Evolutionary conservation across 176 grass and related monocot species (phyloP).

Genomic region (Guadua angustifolia): DNA sequence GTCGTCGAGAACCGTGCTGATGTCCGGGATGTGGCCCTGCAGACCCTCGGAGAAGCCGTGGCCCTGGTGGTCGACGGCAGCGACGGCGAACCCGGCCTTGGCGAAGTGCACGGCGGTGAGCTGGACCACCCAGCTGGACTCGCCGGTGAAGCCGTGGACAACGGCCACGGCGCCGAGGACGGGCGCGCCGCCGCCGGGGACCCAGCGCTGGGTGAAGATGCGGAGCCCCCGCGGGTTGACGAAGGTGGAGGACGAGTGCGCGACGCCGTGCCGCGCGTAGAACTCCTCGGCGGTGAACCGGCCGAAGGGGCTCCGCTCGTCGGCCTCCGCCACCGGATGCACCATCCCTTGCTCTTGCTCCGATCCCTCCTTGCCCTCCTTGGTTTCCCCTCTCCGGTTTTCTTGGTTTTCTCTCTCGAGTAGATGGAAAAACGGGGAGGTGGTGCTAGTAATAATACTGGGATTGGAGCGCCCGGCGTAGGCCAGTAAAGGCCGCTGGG

Average conservation of each 20-base stretch:
- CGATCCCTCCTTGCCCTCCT: neutral
- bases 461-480: neutral
- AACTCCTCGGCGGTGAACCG: slow-evolving; percentile 54
- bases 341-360: neutral
- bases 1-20: slow-evolving; percentile 67
- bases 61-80: slow-evolving; percentile 77
- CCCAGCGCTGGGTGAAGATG: slow-evolving; percentile 87
- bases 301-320: slow-evolving; percentile 73
- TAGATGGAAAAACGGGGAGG: neutral
- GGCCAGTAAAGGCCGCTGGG: neutral
- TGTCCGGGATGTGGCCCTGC: slow-evolving; percentile 62
- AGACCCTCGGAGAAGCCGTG: slow-evolving; percentile 87
- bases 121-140: slow-evolving; percentile 68
- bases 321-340: slow-evolving; percentile 82
- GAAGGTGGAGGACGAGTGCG: slow-evolving; percentile 77
- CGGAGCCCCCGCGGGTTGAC: slow-evolving; percentile 66
- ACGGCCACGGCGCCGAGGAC: slow-evolving; percentile 64
- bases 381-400: neutral
- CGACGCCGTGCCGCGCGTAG: slow-evolving; percentile 71
- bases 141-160: slow-evolving; percentile 81
- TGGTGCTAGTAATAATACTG: neutral
- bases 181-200: slow-evolving; percentile 17
- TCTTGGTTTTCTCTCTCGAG: neutral
- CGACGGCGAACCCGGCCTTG: slow-evolving; percentile 70
- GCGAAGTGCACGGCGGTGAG: slow-evolving; percentile 76